These are phyloP conservation scores for Kodamaea alishanica DNA, from an alignment of 1,139 yeast genomes.

Conservation along the genomic window DNA sequence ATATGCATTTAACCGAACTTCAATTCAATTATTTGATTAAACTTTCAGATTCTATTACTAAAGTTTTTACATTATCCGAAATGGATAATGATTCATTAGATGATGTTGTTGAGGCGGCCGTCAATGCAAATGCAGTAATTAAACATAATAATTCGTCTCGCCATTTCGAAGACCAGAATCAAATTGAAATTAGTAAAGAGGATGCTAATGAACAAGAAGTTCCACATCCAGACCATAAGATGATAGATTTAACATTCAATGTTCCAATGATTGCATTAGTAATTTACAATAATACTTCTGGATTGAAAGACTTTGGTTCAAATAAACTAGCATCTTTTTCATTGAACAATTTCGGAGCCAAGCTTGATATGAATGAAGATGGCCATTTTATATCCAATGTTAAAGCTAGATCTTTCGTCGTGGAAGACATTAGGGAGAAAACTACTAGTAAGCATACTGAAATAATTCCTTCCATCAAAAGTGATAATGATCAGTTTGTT, in stretches of 20 bases:
- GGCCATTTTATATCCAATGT: slow-evolving; percentile 59
- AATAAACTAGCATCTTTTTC: slow-evolving; percentile 60
- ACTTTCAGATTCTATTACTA: slow-evolving; percentile 54
- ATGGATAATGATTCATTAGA: slow-evolving; percentile 35
- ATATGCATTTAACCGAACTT: slow-evolving; percentile 68
- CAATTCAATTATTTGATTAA: slow-evolving; percentile 63
- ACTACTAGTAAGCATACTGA: slow-evolving; percentile 70
- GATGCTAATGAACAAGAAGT: slow-evolving; percentile 3
- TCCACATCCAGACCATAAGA: slow-evolving; percentile 30
- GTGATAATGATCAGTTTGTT: slow-evolving; percentile 69
- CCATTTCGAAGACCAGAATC: slow-evolving; percentile 5
- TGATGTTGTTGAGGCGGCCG: slow-evolving; percentile 65
- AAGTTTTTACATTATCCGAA: slow-evolving; percentile 48
- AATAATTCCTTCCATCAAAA: slow-evolving; percentile 68
- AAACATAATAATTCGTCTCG: slow-evolving; percentile 22
- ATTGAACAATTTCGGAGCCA: slow-evolving; percentile 54
- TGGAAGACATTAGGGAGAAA: slow-evolving; percentile 64
- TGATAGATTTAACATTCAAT: slow-evolving; percentile 50
- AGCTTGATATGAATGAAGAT: slow-evolving; percentile 49
- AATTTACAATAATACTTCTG: slow-evolving; percentile 56
- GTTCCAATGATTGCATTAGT: slow-evolving; percentile 65
- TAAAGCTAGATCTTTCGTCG: slow-evolving; percentile 68
- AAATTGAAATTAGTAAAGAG: not conserved
- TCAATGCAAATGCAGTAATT: slow-evolving; percentile 46
- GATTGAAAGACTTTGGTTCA: slow-evolving; percentile 31